Percentiles rank a stretch among this genome's conserved stretches.
Evolutionary conservation across 1,284 basidiomycete species (phyloP).

Genomic region (Apiotrichum porosum): DNA sequence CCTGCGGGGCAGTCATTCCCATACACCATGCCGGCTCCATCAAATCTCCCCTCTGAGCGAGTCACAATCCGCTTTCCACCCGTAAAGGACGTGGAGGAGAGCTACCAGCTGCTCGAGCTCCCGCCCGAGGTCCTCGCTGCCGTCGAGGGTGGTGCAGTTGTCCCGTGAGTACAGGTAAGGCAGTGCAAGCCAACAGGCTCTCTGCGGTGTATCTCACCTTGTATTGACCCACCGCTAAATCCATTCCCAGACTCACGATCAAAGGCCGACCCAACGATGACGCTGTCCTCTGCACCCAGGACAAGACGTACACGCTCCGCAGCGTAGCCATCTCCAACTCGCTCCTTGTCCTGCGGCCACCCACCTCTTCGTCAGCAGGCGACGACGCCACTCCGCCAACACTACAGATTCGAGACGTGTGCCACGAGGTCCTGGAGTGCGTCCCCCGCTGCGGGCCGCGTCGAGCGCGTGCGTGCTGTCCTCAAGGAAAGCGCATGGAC

Average conservation of each 20-base stretch:
- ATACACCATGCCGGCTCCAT: constrained; percentile 6
- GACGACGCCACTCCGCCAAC: no score
- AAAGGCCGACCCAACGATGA: constrained; percentile 76
- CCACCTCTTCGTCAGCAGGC: not conserved
- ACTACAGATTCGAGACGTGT: constrained; percentile 45
- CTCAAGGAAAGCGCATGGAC: constrained; percentile 63
- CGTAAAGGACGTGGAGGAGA: constrained; percentile 21
- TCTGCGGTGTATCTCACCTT: no score
- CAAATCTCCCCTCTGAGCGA: constrained; percentile 11
- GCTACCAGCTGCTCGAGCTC: constrained; percentile 47
- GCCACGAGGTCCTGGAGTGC: constrained; percentile 73
- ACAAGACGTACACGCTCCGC: constrained; percentile 72
- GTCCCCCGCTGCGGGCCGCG: constrained; percentile 63
- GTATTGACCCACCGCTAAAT: not conserved
- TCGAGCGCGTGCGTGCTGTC: constrained; percentile 62
- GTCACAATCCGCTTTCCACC: constrained; percentile 26
- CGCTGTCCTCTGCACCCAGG: constrained; percentile 75
- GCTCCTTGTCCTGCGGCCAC: constrained; percentile 63
- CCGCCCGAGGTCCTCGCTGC: constrained; percentile 44
- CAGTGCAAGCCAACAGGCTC: no score
- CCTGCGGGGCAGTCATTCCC: no score
- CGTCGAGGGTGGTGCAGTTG: constrained; percentile 31
- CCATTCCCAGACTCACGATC: constrained; percentile 60
- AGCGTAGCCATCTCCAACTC: constrained; percentile 81
- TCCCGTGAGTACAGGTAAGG: constrained; percentile 40